Base-by-base conservation (phyloP, 345 rosid species). In the Firmiana major region DNA sequence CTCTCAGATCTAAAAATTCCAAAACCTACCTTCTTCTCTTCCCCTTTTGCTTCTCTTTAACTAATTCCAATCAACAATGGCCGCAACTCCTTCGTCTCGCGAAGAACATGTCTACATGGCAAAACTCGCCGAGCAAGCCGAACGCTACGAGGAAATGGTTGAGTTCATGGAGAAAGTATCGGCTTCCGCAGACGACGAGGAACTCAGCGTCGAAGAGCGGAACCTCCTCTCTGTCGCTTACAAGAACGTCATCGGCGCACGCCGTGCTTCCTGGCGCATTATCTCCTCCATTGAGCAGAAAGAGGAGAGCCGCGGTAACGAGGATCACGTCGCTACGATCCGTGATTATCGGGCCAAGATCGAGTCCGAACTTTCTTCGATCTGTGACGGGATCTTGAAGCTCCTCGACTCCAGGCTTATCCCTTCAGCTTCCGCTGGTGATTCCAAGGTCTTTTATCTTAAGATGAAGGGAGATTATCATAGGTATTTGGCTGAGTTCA, bases 191-290 rank as follows among this genome's bases (percentile, higher is more conserved):
- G 91, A 87, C 10, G 75, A 76, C 66, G 95, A 89, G 54, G 98
- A 90, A 79, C 94, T 94, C 75, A 84, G 88, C 69, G 90, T 94
- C 3, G 97, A 94, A 84, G 97, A 94, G 81, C 83, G 98, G 15
- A 94, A 94, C 84, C 97, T 94, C 71, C 97, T 94, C 81, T 94
- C 97, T 36, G 97, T 94, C 5, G 97, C 98, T 31, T 94, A 94
- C 88, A 94, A 94, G 84, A 92, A 94, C 88, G 98, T 94, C 60
- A 94, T 94, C 83, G 98, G 98, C 28, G 93, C 98, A 4, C 88
- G 97, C 42, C 90, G 96, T 43, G 98, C 97, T 67, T 90, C 96
- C 48, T 94, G 98, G 98, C 83, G 97, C 10, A 94, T 90, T 81
- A 90, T 94, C 38, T 94, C 98, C 62, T 92, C 93, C 60, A 92